phyloP scores from a whole-genome alignment of 2,329 filamentous ascomycete genomes.

The Arachnomyces sp. region DNA sequence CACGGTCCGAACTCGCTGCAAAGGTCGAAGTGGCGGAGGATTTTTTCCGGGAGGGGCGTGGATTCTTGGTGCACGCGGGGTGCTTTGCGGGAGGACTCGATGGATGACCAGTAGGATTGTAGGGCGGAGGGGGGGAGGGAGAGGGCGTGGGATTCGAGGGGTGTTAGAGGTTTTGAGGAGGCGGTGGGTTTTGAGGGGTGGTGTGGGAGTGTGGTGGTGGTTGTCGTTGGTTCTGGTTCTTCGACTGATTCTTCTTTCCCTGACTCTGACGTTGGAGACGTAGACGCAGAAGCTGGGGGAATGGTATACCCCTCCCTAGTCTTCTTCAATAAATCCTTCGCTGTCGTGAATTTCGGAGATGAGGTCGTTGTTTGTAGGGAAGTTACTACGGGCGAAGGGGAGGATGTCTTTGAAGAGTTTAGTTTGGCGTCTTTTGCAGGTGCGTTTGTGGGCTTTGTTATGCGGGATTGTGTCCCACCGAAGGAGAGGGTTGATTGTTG shows the following conservation, averaged over 20 bases:
- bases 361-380: constrained; percentile 27
- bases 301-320: background rate
- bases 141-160: background rate
- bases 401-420: constrained; percentile 27
- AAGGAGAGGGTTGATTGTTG: constrained; percentile 57
- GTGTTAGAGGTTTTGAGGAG: constrained; percentile 3
- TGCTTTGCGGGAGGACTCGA: background rate
- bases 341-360: constrained; percentile 19
- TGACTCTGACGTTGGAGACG: constrained; percentile 3
- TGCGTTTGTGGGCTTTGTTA: constrained; percentile 47
- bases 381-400: too few species aligned
- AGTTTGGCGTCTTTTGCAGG: constrained; percentile 24
- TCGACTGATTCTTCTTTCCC: constrained; percentile 4
- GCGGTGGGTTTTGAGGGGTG: background rate
- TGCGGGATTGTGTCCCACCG: constrained; percentile 43
- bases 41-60: constrained; percentile 67
- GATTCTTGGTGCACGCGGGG: constrained; percentile 67
- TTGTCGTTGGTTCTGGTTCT: constrained; percentile 4
- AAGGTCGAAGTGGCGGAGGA: constrained; percentile 85
- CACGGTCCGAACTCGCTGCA: constrained; percentile 91
- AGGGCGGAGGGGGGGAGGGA: constrained; percentile 2
- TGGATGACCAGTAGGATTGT: constrained; percentile 1
- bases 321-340: constrained; percentile 6
- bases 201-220: background rate
- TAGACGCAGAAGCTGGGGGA: constrained; percentile 1